These are phyloP conservation scores for Nepenthes gracilis DNA, from an alignment of 148 eudicot genomes.

Conservation along the genomic window DNA sequence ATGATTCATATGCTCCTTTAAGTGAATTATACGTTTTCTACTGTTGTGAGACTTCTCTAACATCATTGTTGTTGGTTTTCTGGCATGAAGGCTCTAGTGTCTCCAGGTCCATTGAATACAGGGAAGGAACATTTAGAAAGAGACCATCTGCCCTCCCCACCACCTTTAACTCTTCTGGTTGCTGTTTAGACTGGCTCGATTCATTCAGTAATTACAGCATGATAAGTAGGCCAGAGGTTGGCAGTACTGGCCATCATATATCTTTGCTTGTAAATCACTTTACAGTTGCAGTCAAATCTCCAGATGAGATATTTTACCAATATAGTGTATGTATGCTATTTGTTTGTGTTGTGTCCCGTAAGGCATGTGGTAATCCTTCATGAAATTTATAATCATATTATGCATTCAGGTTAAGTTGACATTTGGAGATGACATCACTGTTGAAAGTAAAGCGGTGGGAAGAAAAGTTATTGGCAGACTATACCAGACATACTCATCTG, in stretches of 20 bases:
- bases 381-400: constrained; percentile 2
- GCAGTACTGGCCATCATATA: constrained; percentile 45
- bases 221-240: constrained; percentile 60
- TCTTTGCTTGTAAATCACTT: constrained; percentile 61
- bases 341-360: background rate
- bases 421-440: constrained; percentile 32
- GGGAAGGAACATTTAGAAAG: constrained; percentile 14
- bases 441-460: constrained; percentile 46
- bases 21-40: too few relatives aligned
- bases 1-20: too few relatives aligned
- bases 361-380: background rate
- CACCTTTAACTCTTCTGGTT: constrained; percentile 27
- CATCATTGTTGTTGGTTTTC: too few relatives aligned
- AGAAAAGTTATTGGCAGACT: constrained; percentile 50
- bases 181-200: constrained; percentile 18
- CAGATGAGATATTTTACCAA: constrained; percentile 49
- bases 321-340: constrained; percentile 38
- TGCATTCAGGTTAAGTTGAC: constrained; percentile 54
- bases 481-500: constrained; percentile 32
- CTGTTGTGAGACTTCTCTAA: too few relatives aligned
- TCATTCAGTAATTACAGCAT: constrained; percentile 32
- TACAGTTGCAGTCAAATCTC: constrained; percentile 38
- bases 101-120: constrained; percentile 16
- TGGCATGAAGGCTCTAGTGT: too few relatives aligned
- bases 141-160: constrained; percentile 20